phyloP scores from a whole-genome alignment of 2,329 filamentous ascomycete species.

The Aureobasidium melanogenum region DNA sequence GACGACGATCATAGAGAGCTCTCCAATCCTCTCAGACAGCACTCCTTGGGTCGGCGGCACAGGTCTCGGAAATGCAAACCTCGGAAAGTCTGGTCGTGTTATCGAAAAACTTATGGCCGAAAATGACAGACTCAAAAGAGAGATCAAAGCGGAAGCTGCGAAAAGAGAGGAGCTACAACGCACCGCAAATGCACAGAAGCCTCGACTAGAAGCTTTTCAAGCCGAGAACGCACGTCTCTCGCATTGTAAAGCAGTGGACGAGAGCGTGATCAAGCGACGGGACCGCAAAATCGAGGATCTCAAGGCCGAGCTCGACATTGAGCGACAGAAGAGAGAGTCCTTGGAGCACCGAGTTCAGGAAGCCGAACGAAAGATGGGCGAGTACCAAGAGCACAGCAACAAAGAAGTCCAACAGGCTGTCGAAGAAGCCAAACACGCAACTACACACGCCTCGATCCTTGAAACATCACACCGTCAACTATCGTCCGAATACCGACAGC shows the following conservation, averaged over 20 bases:
- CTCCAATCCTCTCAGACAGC: constrained; percentile 9
- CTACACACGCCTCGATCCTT: constrained; percentile 55
- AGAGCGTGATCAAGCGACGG: constrained; percentile 60
- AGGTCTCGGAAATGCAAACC: constrained; percentile 12
- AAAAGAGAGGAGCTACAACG: constrained; percentile 62
- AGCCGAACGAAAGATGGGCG: constrained; percentile 57
- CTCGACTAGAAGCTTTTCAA: constrained; percentile 60
- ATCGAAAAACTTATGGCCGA: constrained; percentile 76
- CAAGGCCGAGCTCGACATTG: constrained; percentile 53
- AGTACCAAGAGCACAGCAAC: constrained; percentile 50
- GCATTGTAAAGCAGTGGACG: constrained; percentile 62
- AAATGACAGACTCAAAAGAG: constrained; percentile 67
- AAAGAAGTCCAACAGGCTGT: constrained; percentile 51
- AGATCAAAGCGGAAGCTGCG: constrained; percentile 39
- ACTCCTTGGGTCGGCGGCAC: constrained; percentile 16
- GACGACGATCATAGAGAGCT: neutral
- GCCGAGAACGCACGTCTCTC: constrained; percentile 61
- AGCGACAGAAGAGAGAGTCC: constrained; percentile 52
- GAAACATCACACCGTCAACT: constrained; percentile 64
- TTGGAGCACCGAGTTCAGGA: constrained; percentile 52
- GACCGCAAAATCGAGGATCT: constrained; percentile 66
- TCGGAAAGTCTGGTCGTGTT: constrained; percentile 64
- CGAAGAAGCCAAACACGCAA: constrained; percentile 43
- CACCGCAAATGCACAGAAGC: constrained; percentile 57
- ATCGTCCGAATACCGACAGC: constrained; percentile 53